These are phyloP conservation scores for Hippophae gyantsensis DNA, from an alignment of 306 rosid species.

Conservation along the genomic window DNA sequence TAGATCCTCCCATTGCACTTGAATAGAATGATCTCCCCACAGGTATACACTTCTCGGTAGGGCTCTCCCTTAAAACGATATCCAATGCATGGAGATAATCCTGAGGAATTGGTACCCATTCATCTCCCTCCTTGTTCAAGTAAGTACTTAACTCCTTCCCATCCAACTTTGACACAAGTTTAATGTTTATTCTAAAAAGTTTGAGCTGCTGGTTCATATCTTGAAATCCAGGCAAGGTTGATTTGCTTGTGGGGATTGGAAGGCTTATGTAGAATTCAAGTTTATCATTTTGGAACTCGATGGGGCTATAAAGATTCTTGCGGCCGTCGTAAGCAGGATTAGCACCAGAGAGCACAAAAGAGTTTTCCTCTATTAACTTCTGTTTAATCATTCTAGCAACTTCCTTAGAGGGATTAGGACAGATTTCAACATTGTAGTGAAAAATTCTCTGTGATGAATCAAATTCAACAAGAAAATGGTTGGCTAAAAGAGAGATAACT, in stretches of 20 bases:
- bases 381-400: conserved; percentile 69
- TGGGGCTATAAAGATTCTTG: conserved; percentile 72
- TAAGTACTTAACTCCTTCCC: conserved; percentile 62
- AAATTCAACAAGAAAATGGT: conserved; percentile 78
- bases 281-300: conserved; percentile 73
- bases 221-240: conserved; percentile 23
- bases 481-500: conserved; percentile 71
- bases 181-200: conserved; percentile 61
- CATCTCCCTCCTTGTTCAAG: conserved; percentile 69
- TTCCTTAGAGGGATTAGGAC: conserved; percentile 83
- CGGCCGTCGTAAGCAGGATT: conserved; percentile 89
- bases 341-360: conserved; percentile 58
- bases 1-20: conserved; percentile 67
- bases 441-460: conserved; percentile 60
- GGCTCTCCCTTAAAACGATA: conserved; percentile 78
- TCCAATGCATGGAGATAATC: conserved; percentile 96
- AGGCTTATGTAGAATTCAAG: conserved; percentile 80
- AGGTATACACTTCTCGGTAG: conserved; percentile 71
- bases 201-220: conserved; percentile 46
- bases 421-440: conserved; percentile 92
- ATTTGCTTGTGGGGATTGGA: conserved; percentile 45
- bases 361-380: conserved; percentile 56
- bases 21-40: conserved; percentile 85
- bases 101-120: conserved; percentile 89
- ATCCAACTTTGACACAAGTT: conserved; percentile 69